Evolutionary conservation across 805 yeast genomes (phyloP).

Genomic region (Barnettozyma siamensis): DNA sequence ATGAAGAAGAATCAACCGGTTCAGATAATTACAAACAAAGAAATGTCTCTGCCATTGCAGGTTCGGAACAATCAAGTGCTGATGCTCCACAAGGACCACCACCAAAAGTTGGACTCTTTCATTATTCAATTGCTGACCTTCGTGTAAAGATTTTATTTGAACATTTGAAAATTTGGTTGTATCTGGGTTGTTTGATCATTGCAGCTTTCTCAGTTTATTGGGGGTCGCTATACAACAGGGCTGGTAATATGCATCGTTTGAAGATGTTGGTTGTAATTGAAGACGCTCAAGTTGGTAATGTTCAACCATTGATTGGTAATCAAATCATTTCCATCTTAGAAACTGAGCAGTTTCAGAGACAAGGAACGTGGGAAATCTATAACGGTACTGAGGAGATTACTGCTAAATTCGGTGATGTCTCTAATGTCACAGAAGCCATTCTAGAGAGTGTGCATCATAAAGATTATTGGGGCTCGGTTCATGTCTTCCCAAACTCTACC

Average conservation of each 20-base stretch:
- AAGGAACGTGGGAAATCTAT: conserved; percentile 36
- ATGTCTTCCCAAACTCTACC: conserved; percentile 46
- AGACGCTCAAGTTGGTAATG: conserved; percentile 24
- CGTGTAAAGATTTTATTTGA: conserved; percentile 11
- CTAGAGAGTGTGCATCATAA: conserved; percentile 43
- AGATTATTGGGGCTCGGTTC: conserved; percentile 58
- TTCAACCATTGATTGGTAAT: conserved; percentile 19
- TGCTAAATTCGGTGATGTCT: conserved; percentile 15
- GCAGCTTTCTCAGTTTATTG: conserved; percentile 30
- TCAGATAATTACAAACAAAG: not conserved
- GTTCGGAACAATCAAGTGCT: not conserved
- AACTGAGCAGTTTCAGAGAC: conserved; percentile 46
- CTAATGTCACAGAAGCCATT: conserved; percentile 32
- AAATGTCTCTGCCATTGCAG: not conserved
- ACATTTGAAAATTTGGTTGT: conserved; percentile 14
- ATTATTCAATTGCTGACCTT: conserved; percentile 9
- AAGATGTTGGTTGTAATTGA: conserved; percentile 29
- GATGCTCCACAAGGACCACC: not conserved
- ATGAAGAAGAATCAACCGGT: not conserved
- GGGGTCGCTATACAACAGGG: conserved; percentile 32
- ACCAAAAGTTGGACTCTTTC: conserved; percentile 15
- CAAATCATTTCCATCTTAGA: conserved; percentile 36
- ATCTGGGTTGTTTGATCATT: conserved; percentile 34
- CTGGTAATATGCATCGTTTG: conserved; percentile 20
- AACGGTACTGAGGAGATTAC: conserved; percentile 23